Base-by-base conservation (phyloP, 2,329 filamentous ascomycete genomes). In the Colletotrichum sp. region DNA sequence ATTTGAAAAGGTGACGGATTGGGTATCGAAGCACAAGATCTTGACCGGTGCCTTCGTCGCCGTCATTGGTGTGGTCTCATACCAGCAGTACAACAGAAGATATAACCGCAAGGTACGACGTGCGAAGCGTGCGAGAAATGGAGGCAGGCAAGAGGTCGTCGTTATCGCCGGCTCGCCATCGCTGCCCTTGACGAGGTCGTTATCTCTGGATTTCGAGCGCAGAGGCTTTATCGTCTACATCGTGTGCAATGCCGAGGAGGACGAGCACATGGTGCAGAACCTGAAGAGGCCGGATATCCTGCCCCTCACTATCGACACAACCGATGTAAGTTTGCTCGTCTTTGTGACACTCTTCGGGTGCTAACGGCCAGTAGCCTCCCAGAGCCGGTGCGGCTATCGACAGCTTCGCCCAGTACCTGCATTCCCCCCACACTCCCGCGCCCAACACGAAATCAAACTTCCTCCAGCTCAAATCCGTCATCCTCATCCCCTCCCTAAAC, bases 221-320 rank as follows among this genome's bases (percentile, higher is more conserved):
- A 92, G 96, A 78, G 97, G 97, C 6, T 99, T 98, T 84, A 95
- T 99, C 76, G 95, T 99, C 72, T 99, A 96, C 84, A 89, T 99
- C 76, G 95, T 98, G 1, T 96, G 96, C 81, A 94, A 92, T 78
- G 95, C 92, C n/a, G 87, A 93, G 75, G 95, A 98, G 80, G 96
- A 99, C 79, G 96, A 99, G 83, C 89, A 93, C 44, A 87, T 94
- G 78, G 93, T 99, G 16, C 92, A 95, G 76, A 90, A 92, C 76
- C 91, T 98, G 83, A 90, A 93, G n/a, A 90, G 95, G 77, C 89
- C 92, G 8, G 97, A 99, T 82, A 94, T 99, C 78, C 92, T 94
- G 78, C 93, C 96, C 9, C 86, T 99, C 74, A 92, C 92, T 82
- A 90, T 99, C 78, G 96, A 99, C 81, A 92, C 98, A 44, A 94